These are phyloP conservation scores for Diaporthe eres DNA, from an alignment of 2,329 filamentous ascomycete species.

Conservation along the genomic window DNA sequence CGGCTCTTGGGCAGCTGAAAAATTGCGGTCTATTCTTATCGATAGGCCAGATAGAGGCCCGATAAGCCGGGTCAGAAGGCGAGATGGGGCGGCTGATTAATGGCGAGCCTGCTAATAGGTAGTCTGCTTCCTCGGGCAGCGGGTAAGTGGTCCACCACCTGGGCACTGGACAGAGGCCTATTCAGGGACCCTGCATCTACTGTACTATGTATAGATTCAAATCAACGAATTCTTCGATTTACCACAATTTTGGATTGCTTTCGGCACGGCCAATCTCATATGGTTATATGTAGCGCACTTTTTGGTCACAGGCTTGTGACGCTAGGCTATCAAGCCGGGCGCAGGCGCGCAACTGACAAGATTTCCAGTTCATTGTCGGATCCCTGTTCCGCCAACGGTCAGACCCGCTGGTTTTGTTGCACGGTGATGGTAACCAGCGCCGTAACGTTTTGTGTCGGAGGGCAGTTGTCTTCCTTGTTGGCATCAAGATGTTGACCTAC, in stretches of 20 bases:
- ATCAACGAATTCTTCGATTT: background rate
- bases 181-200: background rate
- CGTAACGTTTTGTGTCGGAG: background rate
- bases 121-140: background rate
- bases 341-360: too few species aligned
- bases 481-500: background rate
- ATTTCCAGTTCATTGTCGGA: background rate
- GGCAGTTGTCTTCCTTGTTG: background rate
- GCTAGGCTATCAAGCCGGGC: too few species aligned
- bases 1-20: conserved; percentile 32
- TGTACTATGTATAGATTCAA: background rate
- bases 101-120: background rate
- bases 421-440: background rate
- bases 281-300: too few species aligned
- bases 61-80: background rate
- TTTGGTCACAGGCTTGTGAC: too few species aligned
- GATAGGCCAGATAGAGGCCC: conserved; percentile 3
- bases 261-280: background rate
- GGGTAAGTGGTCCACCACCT: background rate
- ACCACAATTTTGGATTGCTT: background rate
- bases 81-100: conserved; percentile 20
- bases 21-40: conserved; percentile 24
- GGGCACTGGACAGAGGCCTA: background rate
- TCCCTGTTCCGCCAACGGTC: background rate
- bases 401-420: background rate